Base-by-base conservation (phyloP, 1,284 basidiomycete species). In the Microbotryum scabiosae region DNA sequence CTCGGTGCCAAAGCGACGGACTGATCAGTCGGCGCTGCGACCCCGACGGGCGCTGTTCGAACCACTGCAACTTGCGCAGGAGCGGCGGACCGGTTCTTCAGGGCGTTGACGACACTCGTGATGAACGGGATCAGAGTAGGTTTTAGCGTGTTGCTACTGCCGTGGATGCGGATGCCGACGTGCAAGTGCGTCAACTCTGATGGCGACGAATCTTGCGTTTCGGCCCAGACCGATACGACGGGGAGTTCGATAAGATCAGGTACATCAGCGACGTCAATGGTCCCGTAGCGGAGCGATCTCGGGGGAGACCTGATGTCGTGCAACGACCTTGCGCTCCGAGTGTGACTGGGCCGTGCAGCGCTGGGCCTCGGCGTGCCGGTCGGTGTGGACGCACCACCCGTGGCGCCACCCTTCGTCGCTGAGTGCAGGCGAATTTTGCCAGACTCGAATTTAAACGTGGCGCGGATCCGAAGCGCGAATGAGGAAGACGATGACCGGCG, bases 121-220 rank as follows among this genome's bases (percentile, higher is more conserved):
- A 94, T 75, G 77, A 94, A 94, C 2, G 87, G 87, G 10, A 96
- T 77, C 23, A 96, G 77, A 4, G 83, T 85, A 0, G 92, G 91
- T 36, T 83, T 78, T 28, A 96, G 78, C 1, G 82, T 84, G 73
- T 96, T 96, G 63, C 84, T 82, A 72, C 90, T 93, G 1, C 87
- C 86, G 72, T 92, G 88, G 21, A 96, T 81, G 6, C 87, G 87
- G 72, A 82, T 81, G 73, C 85, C 86, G 77, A 90, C 84, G 69
- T 85, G 78, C 46, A 90, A 76, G 6, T 80, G 79, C 2, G 85
- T 83, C 0, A 82, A 79, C 58, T 81, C 79, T 2, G 67, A 65
- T 36, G 76, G 73, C 30, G 51, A 36, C 51, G 76, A 2, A 79
- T 79, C 14, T 28, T 82, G 82, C 73, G 87, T 90, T 73, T 92